phyloP scores from a whole-genome alignment of 2,329 filamentous ascomycete species.

The Colletotrichum euphorbiae region DNA sequence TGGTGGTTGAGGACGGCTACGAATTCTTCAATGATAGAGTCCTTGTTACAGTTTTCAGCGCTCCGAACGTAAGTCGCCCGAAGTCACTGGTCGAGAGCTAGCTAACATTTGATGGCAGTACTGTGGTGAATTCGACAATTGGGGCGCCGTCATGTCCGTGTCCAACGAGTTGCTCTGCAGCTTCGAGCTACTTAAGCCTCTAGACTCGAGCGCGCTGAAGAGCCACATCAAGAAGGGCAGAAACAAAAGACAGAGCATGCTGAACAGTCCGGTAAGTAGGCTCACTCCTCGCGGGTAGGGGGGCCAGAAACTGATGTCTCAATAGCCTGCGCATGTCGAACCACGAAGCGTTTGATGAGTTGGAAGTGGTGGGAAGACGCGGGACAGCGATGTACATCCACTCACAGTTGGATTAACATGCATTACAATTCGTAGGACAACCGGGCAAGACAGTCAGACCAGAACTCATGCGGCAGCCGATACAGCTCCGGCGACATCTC shows the following conservation, averaged over 20 bases:
- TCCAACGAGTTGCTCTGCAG: constrained; percentile 93
- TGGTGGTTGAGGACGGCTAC: constrained; percentile 99
- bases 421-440: constrained; percentile 36
- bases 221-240: constrained; percentile 98
- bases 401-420: constrained; percentile 28
- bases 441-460: constrained; percentile 28
- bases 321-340: constrained; percentile 65
- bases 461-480: constrained; percentile 9
- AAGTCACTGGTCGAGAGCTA: not conserved
- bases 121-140: constrained; percentile 98
- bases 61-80: constrained; percentile 84
- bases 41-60: constrained; percentile 96
- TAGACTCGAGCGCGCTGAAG: constrained; percentile 96
- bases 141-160: constrained; percentile 99
- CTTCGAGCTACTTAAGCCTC: constrained; percentile 94
- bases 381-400: constrained; percentile 27
- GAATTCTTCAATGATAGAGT: constrained; percentile 98
- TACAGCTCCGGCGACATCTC: constrained; percentile 29
- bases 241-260: constrained; percentile 92
- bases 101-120: constrained; percentile 70
- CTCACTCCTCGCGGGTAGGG: not conserved
- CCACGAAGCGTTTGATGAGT: constrained; percentile 64
- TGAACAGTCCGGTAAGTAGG: constrained; percentile 90
- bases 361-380: constrained; percentile 23
- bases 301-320: constrained; percentile 36